Percentiles rank a stretch among this genome's conserved stretches.
phyloP scores from a whole-genome alignment of 192 early-diverging fungal species.

The Coemansia sp. region DNA sequence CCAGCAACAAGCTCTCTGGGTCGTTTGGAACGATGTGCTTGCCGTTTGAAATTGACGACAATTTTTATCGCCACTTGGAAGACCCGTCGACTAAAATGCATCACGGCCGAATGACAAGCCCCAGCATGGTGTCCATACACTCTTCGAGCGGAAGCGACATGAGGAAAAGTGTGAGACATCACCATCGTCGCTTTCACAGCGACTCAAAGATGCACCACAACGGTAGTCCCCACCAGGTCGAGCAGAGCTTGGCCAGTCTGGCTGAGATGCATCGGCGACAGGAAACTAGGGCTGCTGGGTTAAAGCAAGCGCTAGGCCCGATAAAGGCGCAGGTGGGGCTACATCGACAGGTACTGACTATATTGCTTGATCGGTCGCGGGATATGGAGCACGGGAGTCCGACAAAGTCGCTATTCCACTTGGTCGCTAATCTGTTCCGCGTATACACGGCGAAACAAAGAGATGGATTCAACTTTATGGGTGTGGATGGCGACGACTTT shows the following conservation, averaged over 20 bases:
- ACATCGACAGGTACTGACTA: slow-evolving; percentile 23
- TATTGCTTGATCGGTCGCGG: slow-evolving; percentile 25
- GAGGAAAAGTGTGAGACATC: background rate
- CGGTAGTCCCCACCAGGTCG: background rate
- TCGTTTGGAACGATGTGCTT: slow-evolving; percentile 51
- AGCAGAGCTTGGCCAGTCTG: slow-evolving; percentile 17
- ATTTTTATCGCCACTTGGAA: slow-evolving; percentile 33
- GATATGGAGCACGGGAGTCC: slow-evolving; percentile 29
- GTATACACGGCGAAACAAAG: background rate
- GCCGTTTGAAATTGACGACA: slow-evolving; percentile 46
- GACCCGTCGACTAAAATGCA: slow-evolving; percentile 23
- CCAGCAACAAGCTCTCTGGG: slow-evolving; percentile 22
- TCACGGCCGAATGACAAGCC: slow-evolving; percentile 34
- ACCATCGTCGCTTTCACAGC: slow-evolving; percentile 8
- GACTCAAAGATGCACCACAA: slow-evolving; percentile 6
- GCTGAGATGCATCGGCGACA: slow-evolving; percentile 25
- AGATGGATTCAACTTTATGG: background rate
- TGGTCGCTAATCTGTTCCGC: slow-evolving; percentile 18
- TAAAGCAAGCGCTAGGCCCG: slow-evolving; percentile 14
- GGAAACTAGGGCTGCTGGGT: slow-evolving; percentile 14
- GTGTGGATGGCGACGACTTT: background rate
- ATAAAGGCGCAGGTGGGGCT: slow-evolving; percentile 32
- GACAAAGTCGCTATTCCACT: slow-evolving; percentile 33
- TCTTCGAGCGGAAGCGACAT: background rate
- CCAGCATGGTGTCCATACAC: slow-evolving; percentile 20